Base-by-base conservation (phyloP, 106 monocot genomes). In the Dioscorea zingiberensis region DNA sequence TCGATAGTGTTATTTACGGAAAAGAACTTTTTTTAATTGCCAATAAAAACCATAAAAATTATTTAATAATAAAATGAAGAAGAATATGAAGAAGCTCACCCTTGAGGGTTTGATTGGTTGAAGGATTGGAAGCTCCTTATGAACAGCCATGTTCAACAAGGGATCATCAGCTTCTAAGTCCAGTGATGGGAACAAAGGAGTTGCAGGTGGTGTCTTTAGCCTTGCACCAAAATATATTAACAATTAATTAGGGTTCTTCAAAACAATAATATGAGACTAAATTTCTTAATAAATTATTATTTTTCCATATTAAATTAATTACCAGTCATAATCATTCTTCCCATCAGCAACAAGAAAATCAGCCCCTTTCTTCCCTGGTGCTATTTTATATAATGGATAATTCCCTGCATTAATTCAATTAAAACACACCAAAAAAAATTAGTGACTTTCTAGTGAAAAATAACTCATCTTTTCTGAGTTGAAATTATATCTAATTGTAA, bases 311-410 rank as follows among this genome's bases (percentile, higher is more conserved):
- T n/a, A n/a, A n/a, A n/a, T 25, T 59, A 1, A 17, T 56, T 73
- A 83, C 83, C 83, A 83, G 24, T 83, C 78, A 68, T 74, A 83
- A 56, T 83, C 83, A 27, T 83, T 75, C 60, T 83, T 78, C 28
- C 71, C 38, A 1, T 75, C 83, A 21, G 27, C 38, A 38, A 10
- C 38, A 38, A 38, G 38, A 38, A 38, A 38, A 0, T 60, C 60
- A 17, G 21, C 8, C 18, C 28, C 56, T 24, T 67, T 83, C 75
- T 75, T 78, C 29, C 27, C 78, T 25, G 83, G 58, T 30, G 75
- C 64, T 14, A 75, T 49, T 69, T 68, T 83, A 75, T 71, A 83
- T 4, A 83, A 29, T 13, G 51, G 62, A n/a, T 66, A 53, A 27
- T 53, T 70, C 66, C 45, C 63, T 45, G n/a, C 27, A 57, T 22